These are phyloP conservation scores for Ceratobasidium sp. DNA, from an alignment of 1,284 basidiomycete species.

Conservation along the genomic window DNA sequence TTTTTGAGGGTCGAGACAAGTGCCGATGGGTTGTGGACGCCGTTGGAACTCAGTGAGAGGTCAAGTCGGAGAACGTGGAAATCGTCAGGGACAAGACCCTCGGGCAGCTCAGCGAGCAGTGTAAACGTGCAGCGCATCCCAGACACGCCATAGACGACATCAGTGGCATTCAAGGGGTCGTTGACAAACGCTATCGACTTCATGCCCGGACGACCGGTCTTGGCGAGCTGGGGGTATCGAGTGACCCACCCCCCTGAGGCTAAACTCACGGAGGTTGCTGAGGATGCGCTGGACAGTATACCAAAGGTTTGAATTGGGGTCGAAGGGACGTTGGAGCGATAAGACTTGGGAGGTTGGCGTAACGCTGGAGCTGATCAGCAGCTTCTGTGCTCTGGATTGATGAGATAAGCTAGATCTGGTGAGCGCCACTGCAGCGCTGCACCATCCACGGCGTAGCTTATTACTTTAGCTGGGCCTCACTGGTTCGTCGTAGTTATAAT, in stretches of 20 bases:
- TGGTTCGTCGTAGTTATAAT: too few relatives aligned
- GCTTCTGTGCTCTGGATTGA: too few relatives aligned
- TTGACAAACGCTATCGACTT: conserved; percentile 83
- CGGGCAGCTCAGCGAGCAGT: conserved; percentile 50
- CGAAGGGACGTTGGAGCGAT: conserved; percentile 34
- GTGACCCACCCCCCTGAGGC: conserved; percentile 87
- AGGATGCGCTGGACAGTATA: conserved; percentile 65
- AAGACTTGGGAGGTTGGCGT: too few relatives aligned
- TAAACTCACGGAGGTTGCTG: conserved; percentile 80
- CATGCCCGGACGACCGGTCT: conserved; percentile 49
- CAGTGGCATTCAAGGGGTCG: conserved; percentile 73
- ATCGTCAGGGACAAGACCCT: conserved; percentile 60
- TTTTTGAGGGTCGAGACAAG: conserved; percentile 94
- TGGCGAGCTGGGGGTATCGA: conserved; percentile 79
- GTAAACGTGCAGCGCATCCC: conserved; percentile 58
- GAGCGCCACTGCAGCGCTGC: too few relatives aligned
- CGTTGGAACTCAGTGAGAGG: conserved; percentile 85
- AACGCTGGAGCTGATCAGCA: too few relatives aligned
- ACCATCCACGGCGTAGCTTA: too few relatives aligned
- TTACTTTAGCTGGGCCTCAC: too few relatives aligned
- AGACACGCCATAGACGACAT: conserved; percentile 69
- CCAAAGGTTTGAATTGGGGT: conserved; percentile 17
- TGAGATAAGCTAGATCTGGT: too few relatives aligned
- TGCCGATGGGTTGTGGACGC: conserved; percentile 75
- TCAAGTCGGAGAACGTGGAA: conserved; percentile 92